Evolutionary conservation across 257 asterid species (phyloP), one percentile per base, ranked within the genome.

Genomic region (Fraxinus anomala): DNA sequence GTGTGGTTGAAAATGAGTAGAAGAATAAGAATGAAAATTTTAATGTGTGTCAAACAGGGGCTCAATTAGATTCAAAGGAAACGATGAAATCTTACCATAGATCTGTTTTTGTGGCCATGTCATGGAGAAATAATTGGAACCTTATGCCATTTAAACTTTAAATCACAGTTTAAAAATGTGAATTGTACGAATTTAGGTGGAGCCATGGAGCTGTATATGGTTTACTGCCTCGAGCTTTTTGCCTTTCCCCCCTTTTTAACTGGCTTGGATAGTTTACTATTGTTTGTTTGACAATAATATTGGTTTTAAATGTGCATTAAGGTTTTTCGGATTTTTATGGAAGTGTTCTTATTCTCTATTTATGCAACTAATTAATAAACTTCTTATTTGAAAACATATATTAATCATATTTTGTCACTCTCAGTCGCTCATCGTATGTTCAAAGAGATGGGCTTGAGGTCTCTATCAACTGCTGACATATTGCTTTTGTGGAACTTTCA

Each of bases 401-500:
- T 63, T 24, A 23, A 23, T 26, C 13, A 26, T 63, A 19, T 39
- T 17, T 73, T 40, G 31, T 47, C 40, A 54, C n/a, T 54, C 9
- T 34, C 75, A 68, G 61, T 83, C 82, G 79, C 68, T 72, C 23
- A 1, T 76, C 37, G 26, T 70, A 54, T 76, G 37, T 73, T 51
- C 79, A 42, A 72, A 47, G 33, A 54, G 72, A 40, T 39, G 56
- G 76, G 65, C 33, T 69, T 42, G 23, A 66, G 23, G 73, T 71
- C 21, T 6, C 34, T 67, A 79, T 51, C 65, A 81, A 73, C 40
- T 82, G 76, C 80, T 82, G 68, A 81, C 63, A 66, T 92, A 96
- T 71, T 66, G 61, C 21, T 80, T 36, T 77, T 75, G 66, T 80
- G 30, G 76, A 80, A 13, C 81, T 82, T 81, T 59, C 93, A 96